Conservation (phyloP, 768 basidiomycete genomes). For the Suillus alpinus region DNA sequence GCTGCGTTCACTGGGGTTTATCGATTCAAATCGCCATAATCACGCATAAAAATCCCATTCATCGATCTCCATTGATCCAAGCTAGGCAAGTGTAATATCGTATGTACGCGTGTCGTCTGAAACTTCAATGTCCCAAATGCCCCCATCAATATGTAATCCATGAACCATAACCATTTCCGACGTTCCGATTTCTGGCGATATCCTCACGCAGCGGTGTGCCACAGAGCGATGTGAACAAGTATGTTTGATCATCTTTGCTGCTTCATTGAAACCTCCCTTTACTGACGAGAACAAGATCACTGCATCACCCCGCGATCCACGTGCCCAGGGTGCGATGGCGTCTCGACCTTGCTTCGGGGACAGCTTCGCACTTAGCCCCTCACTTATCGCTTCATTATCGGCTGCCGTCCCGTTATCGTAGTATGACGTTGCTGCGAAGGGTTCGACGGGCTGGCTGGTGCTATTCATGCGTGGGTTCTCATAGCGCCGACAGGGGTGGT, state of each 20-base stretch:
- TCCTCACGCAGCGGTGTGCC: background rate
- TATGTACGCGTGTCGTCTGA: background rate
- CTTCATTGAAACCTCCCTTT: background rate
- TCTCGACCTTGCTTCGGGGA: background rate
- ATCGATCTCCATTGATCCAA: background rate
- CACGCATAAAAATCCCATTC: background rate
- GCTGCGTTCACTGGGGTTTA: background rate
- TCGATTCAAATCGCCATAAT: background rate
- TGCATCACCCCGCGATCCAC: background rate
- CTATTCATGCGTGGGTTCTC: background rate
- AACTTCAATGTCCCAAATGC: background rate
- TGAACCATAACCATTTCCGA: slow-evolving; percentile 1
- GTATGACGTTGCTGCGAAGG: background rate
- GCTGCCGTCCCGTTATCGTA: background rate
- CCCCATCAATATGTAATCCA: background rate
- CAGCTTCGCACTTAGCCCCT: background rate
- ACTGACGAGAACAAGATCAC: background rate
- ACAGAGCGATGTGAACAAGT: background rate
- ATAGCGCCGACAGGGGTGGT: background rate
- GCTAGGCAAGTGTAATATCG: background rate
- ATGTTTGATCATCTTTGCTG: background rate
- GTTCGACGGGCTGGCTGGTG: background rate
- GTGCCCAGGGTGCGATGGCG: background rate
- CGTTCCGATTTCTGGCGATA: slow-evolving; percentile 1
- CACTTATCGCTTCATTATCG: slow-evolving; percentile 1